These are phyloP conservation scores for Plasmodium inui DNA, from an alignment of 169 alveolate species.

Conservation along the genomic window DNA sequence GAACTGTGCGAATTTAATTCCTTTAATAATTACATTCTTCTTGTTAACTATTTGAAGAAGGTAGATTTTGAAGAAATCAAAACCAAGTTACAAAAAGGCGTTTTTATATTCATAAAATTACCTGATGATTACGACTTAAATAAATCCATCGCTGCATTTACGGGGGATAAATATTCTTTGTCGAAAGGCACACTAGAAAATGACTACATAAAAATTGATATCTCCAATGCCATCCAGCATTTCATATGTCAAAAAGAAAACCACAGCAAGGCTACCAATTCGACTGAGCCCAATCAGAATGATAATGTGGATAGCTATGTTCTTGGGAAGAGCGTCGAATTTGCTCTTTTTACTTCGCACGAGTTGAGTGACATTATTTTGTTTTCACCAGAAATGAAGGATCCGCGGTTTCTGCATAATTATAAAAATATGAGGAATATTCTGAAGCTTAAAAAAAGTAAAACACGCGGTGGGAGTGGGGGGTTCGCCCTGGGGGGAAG, in stretches of 20 bases:
- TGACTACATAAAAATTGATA: conserved; percentile 23
- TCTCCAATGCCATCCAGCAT: not conserved
- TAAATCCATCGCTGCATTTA: conserved; percentile 17
- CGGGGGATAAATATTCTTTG: conserved; percentile 14
- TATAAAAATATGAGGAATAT: conserved; percentile 45
- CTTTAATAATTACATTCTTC: conserved; percentile 16
- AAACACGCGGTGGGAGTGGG: not conserved
- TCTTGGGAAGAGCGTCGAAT: not conserved
- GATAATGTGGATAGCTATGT: not conserved
- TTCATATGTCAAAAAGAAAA: conserved; percentile 6
- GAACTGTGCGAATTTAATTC: conserved; percentile 38
- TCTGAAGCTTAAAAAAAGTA: conserved; percentile 46
- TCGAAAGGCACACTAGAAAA: conserved; percentile 51
- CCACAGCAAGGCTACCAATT: not conserved
- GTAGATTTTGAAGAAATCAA: not conserved
- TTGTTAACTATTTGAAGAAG: conserved; percentile 6
- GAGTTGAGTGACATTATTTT: conserved; percentile 19
- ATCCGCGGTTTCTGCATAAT: not conserved
- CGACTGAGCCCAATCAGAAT: not conserved
- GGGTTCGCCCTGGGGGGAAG: not conserved
- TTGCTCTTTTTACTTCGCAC: conserved; percentile 52
- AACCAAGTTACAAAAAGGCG: conserved; percentile 4
- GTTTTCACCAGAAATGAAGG: not conserved
- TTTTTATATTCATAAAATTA: conserved; percentile 20
- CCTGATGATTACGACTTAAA: conserved; percentile 3